These are phyloP conservation scores for Hericium coralloides DNA, from an alignment of 768 basidiomycete genomes.

Conservation along the genomic window DNA sequence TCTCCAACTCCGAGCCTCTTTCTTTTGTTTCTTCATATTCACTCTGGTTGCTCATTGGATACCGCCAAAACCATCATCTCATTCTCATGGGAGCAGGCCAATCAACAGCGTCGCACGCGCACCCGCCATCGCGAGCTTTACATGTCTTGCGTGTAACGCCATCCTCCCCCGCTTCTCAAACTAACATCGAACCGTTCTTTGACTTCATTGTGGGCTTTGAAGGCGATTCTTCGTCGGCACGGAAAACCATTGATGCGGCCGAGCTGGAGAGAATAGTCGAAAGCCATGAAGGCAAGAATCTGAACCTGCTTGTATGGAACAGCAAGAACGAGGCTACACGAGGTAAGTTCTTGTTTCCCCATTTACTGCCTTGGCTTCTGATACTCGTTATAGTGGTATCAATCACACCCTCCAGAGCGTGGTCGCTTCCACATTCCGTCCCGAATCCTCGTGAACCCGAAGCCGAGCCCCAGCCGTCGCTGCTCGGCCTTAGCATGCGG, in stretches of 20 bases:
- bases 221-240: constrained; percentile 46
- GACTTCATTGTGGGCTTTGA: constrained; percentile 94
- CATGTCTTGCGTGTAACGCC: constrained; percentile 90
- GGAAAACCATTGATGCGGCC: constrained; percentile 52
- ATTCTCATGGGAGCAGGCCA: constrained; percentile 66
- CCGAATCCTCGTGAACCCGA: constrained; percentile 29
- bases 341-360: constrained; percentile 34
- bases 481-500: constrained; percentile 91
- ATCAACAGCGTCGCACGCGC: constrained; percentile 38
- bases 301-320: constrained; percentile 78
- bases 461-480: constrained; percentile 58
- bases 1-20: too few relatives aligned
- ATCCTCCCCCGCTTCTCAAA: constrained; percentile 79
- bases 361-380: not conserved
- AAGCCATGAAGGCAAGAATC: constrained; percentile 58
- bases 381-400: constrained; percentile 53
- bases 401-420: constrained; percentile 76
- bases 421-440: constrained; percentile 49
- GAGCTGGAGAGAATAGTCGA: constrained; percentile 79
- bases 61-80: not conserved
- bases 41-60: too few relatives aligned
- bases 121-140: constrained; percentile 53
- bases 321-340: constrained; percentile 66
- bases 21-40: too few relatives aligned
- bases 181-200: constrained; percentile 86